Conservation (phyloP, 148 eudicot species). For the Selenicereus undatus region DNA sequence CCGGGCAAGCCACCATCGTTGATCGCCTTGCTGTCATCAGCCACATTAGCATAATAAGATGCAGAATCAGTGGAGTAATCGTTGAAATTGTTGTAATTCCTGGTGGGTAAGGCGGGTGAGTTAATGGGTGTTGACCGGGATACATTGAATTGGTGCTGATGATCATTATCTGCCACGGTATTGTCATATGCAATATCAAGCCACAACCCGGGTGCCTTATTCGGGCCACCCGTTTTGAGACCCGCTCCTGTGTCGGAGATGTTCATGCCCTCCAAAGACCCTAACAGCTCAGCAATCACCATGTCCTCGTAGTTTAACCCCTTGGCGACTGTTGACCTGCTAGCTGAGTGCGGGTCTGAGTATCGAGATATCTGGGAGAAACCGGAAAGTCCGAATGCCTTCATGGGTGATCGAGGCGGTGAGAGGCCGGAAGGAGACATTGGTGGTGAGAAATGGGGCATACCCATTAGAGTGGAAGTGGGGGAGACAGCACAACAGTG, state of each 20-base stretch:
- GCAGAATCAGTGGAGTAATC: slow-evolving; percentile 17
- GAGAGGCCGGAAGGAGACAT: slow-evolving; percentile 42
- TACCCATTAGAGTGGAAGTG: slow-evolving; percentile 50
- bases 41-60: slow-evolving; percentile 14
- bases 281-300: slow-evolving; percentile 48
- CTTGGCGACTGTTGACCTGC: slow-evolving; percentile 1
- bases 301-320: slow-evolving; percentile 49
- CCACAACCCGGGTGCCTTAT: slow-evolving; percentile 33
- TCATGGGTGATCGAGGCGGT: slow-evolving; percentile 41
- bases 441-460: slow-evolving; percentile 36
- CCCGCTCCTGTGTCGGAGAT: slow-evolving; percentile 22
- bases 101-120: slow-evolving; percentile 13
- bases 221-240: slow-evolving; percentile 14
- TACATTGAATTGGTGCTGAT: slow-evolving; percentile 33
- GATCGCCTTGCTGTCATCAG: neutral
- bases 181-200: slow-evolving; percentile 39
- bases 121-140: slow-evolving; percentile 37
- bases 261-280: slow-evolving; percentile 46
- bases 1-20: slow-evolving; percentile 28
- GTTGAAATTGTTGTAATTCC: slow-evolving; percentile 22
- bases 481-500: slow-evolving; percentile 56
- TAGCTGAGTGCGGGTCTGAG: slow-evolving; percentile 20
- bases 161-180: slow-evolving; percentile 3
- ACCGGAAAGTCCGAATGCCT: slow-evolving; percentile 19
- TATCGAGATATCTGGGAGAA: slow-evolving; percentile 34